Percentiles rank a stretch among this genome's conserved stretches.
These are phyloP conservation scores for Chaetoceros muelleri DNA, from an alignment of 108 stramenopile genomes.

Conservation along the genomic window DNA sequence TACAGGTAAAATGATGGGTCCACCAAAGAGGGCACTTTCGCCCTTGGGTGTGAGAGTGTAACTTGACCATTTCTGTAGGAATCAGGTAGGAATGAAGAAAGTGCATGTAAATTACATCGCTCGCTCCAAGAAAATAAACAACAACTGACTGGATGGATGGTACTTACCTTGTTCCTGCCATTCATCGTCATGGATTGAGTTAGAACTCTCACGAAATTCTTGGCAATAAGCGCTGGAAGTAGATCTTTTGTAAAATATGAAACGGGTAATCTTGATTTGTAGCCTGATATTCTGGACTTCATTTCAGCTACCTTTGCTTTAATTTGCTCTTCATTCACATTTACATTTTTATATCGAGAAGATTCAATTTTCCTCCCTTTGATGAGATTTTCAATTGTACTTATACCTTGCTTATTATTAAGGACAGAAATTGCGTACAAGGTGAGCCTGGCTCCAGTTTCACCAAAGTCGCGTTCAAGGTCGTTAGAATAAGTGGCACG, in stretches of 20 bases:
- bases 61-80: slow-evolving; percentile 10
- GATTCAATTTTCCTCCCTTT: slow-evolving; percentile 36
- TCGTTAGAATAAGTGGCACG: slow-evolving; percentile 31
- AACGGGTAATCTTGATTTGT: neutral
- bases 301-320: neutral
- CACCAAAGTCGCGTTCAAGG: slow-evolving; percentile 49
- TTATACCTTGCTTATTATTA: slow-evolving; percentile 25
- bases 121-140: neutral
- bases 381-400: slow-evolving; percentile 36
- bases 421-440: slow-evolving; percentile 26
- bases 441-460: slow-evolving; percentile 38
- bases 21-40: slow-evolving; percentile 7
- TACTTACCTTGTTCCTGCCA: no score
- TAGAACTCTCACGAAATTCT: no score
- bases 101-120: no score
- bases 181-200: no score
- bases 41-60: slow-evolving; percentile 39
- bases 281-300: neutral
- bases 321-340: neutral
- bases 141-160: slow-evolving; percentile 10
- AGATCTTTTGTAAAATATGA: slow-evolving; percentile 24
- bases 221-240: slow-evolving; percentile 21
- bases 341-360: slow-evolving; percentile 29
- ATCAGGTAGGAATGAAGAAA: neutral
- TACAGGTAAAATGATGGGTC: slow-evolving; percentile 51